phyloP scores from a whole-genome alignment of 768 basidiomycete species.

The Mrakia hoshinonis region DNA sequence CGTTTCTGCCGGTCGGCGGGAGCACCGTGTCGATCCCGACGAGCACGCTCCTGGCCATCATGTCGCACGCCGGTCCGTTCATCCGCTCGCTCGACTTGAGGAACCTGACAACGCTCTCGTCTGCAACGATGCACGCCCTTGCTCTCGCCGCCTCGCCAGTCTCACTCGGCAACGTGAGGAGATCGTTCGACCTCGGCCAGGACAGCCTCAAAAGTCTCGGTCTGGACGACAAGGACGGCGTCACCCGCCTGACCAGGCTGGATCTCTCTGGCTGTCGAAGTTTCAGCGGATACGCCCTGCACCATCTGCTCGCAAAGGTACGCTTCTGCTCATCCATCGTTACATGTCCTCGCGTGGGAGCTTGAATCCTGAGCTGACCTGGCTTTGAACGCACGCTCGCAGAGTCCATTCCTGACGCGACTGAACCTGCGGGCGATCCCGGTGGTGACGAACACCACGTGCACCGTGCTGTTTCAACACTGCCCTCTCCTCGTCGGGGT shows the following conservation, averaged over 20 bases:
- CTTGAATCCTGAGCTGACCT: not conserved
- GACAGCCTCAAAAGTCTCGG: slow-evolving; percentile 50
- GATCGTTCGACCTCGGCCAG: not conserved
- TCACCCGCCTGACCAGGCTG: slow-evolving; percentile 56
- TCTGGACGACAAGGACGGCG: slow-evolving; percentile 50
- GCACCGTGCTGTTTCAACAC: slow-evolving; percentile 55
- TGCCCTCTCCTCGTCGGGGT: slow-evolving; percentile 54
- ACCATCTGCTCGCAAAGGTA: slow-evolving; percentile 54
- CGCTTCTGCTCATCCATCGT: slow-evolving; percentile 38
- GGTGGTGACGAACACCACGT: slow-evolving; percentile 65
- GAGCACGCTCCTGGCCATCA: slow-evolving; percentile 50
- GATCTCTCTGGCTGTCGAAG: slow-evolving; percentile 64
- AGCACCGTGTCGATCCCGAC: slow-evolving; percentile 35
- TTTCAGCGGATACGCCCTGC: slow-evolving; percentile 59
- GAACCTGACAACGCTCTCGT: slow-evolving; percentile 40
- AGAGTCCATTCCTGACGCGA: slow-evolving; percentile 47
- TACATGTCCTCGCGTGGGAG: not conserved
- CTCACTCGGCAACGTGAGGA: slow-evolving; percentile 6
- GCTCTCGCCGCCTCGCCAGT: slow-evolving; percentile 2
- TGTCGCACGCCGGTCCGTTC: slow-evolving; percentile 56
- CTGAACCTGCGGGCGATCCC: slow-evolving; percentile 60
- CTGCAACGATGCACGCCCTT: slow-evolving; percentile 19
- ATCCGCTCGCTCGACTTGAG: slow-evolving; percentile 54
- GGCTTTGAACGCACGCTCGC: too few relatives aligned
- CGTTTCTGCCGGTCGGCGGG: not conserved